Percentiles rank a stretch among this genome's conserved stretches.
phyloP scores from a whole-genome alignment of 768 basidiomycete genomes.

The Kwoniella pini region DNA sequence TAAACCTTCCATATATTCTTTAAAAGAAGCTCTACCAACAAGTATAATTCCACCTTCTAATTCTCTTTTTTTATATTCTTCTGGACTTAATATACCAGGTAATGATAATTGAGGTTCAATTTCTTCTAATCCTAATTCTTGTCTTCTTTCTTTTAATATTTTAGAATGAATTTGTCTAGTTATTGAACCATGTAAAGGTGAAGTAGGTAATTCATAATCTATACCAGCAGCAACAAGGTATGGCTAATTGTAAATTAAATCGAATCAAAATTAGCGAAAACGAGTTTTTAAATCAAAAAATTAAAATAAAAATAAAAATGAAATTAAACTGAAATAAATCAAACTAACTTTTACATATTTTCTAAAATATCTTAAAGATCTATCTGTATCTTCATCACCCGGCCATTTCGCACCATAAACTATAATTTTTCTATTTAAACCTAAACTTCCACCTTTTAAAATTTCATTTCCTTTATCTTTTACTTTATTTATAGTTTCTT shows the following conservation, averaged over 20 bases:
- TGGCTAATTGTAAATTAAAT: constrained; percentile 76
- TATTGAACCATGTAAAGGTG: constrained; percentile 82
- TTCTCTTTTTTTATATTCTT: constrained; percentile 63
- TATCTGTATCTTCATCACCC: constrained; percentile 87
- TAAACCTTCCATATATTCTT: constrained; percentile 90
- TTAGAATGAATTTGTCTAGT: constrained; percentile 72
- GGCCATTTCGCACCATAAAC: constrained; percentile 92
- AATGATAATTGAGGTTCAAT: constrained; percentile 16
- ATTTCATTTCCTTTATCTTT: constrained; percentile 71
- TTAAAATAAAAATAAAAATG: not conserved
- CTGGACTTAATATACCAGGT: constrained; percentile 58
- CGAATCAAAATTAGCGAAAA: too few species aligned
- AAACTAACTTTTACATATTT: constrained; percentile 88
- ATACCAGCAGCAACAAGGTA: constrained; percentile 89
- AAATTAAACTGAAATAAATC: too few species aligned
- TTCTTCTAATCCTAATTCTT: constrained; percentile 64
- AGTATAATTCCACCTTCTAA: constrained; percentile 82
- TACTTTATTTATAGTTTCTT: constrained; percentile 77
- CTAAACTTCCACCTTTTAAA: constrained; percentile 61
- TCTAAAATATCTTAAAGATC: constrained; percentile 82
- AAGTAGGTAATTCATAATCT: constrained; percentile 81
- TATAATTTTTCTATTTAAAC: constrained; percentile 72
- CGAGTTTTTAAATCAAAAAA: not conserved
- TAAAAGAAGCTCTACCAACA: constrained; percentile 84
- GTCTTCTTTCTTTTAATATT: constrained; percentile 66